Evolutionary conservation across 768 basidiomycete genomes (phyloP).

Genomic region (Xerocomellus intermedius): DNA sequence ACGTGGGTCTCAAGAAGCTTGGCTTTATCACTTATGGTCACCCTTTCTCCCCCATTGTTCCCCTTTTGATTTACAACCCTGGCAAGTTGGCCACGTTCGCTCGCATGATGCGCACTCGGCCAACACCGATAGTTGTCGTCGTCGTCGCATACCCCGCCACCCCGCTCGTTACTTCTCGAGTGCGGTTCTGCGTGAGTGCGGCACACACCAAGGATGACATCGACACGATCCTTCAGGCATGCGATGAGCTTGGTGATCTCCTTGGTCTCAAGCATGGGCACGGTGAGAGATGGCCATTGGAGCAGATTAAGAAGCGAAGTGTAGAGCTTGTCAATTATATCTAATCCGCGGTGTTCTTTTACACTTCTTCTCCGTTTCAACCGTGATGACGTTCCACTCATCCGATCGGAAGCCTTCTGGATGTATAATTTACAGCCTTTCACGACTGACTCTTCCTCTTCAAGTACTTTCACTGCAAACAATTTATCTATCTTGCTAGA

Average conservation of each 20-base stretch:
- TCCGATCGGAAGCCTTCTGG: no score
- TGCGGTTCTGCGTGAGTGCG: constrained; percentile 92
- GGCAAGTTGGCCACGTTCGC: constrained; percentile 94
- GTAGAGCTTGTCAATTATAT: constrained; percentile 63
- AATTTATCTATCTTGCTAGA: no score
- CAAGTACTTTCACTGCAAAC: no score
- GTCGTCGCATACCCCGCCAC: constrained; percentile 92
- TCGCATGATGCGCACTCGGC: constrained; percentile 75
- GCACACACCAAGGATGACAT: constrained; percentile 97
- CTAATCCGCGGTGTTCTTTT: constrained; percentile 9
- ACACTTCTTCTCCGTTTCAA: background rate
- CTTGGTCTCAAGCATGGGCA: constrained; percentile 85
- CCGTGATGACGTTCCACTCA: no score
- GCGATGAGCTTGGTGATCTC: constrained; percentile 87
- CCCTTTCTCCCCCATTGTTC: constrained; percentile 89
- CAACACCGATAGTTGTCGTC: constrained; percentile 82
- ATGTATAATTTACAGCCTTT: no score
- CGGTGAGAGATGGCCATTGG: constrained; percentile 73
- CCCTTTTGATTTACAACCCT: constrained; percentile 86
- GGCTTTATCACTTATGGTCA: constrained; percentile 98
- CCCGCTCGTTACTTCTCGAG: constrained; percentile 81
- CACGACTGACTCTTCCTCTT: no score
- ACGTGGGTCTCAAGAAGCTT: constrained; percentile 78
- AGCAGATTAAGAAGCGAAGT: constrained; percentile 69
- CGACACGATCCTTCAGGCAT: constrained; percentile 79